These are phyloP conservation scores for Chytriomyces sp. DNA, from an alignment of 192 early-diverging fungal genomes.

Conservation along the genomic window DNA sequence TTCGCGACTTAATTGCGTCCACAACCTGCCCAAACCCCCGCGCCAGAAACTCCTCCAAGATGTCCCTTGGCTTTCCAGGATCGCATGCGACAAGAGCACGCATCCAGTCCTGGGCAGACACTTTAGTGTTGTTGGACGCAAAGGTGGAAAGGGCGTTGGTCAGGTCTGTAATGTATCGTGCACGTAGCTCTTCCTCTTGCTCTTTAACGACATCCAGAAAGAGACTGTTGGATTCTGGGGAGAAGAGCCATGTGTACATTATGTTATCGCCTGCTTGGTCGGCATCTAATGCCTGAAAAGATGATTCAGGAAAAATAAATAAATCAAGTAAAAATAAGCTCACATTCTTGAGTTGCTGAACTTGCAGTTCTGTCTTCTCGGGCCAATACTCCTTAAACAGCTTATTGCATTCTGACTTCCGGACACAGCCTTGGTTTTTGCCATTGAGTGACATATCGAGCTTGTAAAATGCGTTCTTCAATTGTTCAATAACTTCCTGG, in stretches of 20 bases:
- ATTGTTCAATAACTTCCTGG: conserved; percentile 37
- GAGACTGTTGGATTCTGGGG: conserved; percentile 38
- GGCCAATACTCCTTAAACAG: conserved; percentile 42
- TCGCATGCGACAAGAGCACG: conserved; percentile 38
- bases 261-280: conserved; percentile 48
- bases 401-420: conserved; percentile 22
- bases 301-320: not conserved
- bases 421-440: conserved; percentile 38
- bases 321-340: not conserved
- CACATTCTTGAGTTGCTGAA: conserved; percentile 40
- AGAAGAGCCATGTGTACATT: conserved; percentile 52
- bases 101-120: conserved; percentile 32
- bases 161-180: conserved; percentile 34
- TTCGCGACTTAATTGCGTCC: conserved; percentile 32
- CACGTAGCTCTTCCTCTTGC: conserved; percentile 44
- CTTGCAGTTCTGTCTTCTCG: conserved; percentile 38
- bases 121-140: conserved; percentile 19
- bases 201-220: conserved; percentile 50
- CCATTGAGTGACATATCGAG: conserved; percentile 40
- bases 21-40: conserved; percentile 34
- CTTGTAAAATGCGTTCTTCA: conserved; percentile 48
- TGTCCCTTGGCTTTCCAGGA: conserved; percentile 24
- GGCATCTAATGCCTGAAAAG: conserved; percentile 44
- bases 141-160: not conserved
- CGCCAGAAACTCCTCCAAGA: conserved; percentile 34